These are phyloP conservation scores for Globisporangium mamillatum DNA, from an alignment of 352 stramenopile genomes.

Conservation along the genomic window DNA sequence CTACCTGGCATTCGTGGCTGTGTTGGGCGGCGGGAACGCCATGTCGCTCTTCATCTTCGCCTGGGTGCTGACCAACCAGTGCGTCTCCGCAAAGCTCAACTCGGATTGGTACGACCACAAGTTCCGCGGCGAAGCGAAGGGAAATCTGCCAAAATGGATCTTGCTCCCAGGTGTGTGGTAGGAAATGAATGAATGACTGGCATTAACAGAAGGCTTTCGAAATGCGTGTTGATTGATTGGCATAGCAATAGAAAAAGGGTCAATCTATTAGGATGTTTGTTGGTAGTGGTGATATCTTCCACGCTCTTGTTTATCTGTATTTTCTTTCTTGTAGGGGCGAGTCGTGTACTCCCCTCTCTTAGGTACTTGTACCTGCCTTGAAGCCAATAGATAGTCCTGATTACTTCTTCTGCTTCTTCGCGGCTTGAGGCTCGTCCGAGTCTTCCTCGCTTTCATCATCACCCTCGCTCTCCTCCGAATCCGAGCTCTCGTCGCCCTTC, in stretches of 20 bases:
- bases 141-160: constrained; percentile 39
- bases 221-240: constrained; percentile 19
- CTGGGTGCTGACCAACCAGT: constrained; percentile 70
- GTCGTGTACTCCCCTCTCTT: neutral
- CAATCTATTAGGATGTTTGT: constrained; percentile 1
- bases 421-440: constrained; percentile 12
- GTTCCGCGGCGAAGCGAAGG: constrained; percentile 37
- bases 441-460: constrained; percentile 12
- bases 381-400: neutral
- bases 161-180: constrained; percentile 30
- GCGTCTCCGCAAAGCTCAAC: constrained; percentile 46
- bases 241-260: constrained; percentile 13
- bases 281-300: neutral
- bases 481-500: constrained; percentile 16
- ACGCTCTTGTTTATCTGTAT: neutral
- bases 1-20: constrained; percentile 47
- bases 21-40: constrained; percentile 31
- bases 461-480: constrained; percentile 13
- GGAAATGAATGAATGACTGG: neutral
- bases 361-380: neutral
- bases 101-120: constrained; percentile 59
- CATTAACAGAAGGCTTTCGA: constrained; percentile 14
- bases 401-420: constrained; percentile 26
- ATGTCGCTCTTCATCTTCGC: constrained; percentile 47
- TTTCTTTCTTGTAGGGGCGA: neutral